A percentile compares a stretch with the other conserved stretches of the same genome.
These are phyloP conservation scores for Cyclotella choctawhatcheeana DNA, from an alignment of 108 stramenopile species.

Conservation along the genomic window DNA sequence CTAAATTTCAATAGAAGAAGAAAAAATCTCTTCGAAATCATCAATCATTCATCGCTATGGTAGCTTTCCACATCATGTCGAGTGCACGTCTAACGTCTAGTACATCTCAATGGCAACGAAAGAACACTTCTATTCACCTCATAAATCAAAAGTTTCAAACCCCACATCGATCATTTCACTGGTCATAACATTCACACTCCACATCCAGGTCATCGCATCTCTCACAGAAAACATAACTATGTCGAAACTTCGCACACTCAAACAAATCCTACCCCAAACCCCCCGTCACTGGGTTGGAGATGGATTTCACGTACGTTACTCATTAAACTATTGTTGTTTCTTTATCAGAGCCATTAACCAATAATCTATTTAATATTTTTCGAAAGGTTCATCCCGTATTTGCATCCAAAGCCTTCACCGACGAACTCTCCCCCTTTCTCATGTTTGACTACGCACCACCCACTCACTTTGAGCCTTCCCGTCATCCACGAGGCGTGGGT, in stretches of 20 bases:
- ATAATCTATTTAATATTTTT: too few species aligned
- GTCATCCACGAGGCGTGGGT: constrained; percentile 71
- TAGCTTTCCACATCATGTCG: too few species aligned
- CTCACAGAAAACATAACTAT: not conserved
- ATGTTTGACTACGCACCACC: constrained; percentile 91
- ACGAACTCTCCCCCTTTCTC: constrained; percentile 77
- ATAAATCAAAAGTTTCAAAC: not conserved
- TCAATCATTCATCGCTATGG: too few species aligned
- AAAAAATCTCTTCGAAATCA: too few species aligned
- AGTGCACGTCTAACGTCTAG: too few species aligned
- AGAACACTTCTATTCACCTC: not conserved
- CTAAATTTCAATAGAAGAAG: too few species aligned
- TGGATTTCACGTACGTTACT: constrained; percentile 79
- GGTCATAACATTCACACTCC: not conserved
- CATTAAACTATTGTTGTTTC: too few species aligned
- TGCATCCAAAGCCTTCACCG: constrained; percentile 78
- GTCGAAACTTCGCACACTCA: constrained; percentile 11
- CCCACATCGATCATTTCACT: not conserved
- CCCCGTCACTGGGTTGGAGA: constrained; percentile 85
- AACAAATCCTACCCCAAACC: constrained; percentile 53
- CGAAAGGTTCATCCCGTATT: constrained; percentile 88
- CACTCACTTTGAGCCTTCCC: constrained; percentile 54
- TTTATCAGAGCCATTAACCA: too few species aligned
- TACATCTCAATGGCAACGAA: too few species aligned
- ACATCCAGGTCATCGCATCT: not conserved